Percentiles rank a stretch among this genome's conserved stretches.
These are phyloP conservation scores for Echeveria elegans DNA, from an alignment of 164 flowering plant genomes.

Conservation along the genomic window DNA sequence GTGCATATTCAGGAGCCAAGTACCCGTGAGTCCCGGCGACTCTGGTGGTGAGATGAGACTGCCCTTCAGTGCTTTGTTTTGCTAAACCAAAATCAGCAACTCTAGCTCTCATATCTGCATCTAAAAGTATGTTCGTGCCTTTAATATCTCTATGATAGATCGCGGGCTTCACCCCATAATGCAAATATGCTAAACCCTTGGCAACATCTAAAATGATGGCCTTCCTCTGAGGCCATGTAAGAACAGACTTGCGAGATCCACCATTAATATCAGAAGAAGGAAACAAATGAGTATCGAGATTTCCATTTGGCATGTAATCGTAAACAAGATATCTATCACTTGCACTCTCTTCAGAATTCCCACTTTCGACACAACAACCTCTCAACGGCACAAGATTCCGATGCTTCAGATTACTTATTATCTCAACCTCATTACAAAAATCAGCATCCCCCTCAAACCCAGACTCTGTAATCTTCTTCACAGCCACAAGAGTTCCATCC, in stretches of 20 bases:
- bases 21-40: conserved; percentile 89
- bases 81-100: conserved; percentile 82
- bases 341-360: conserved; percentile 18
- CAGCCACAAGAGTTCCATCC: conserved; percentile 55
- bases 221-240: conserved; percentile 71
- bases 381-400: conserved; percentile 57
- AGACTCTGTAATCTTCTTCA: conserved; percentile 49
- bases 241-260: conserved; percentile 12
- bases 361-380: conserved; percentile 57
- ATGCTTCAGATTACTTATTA: conserved; percentile 62
- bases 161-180: conserved; percentile 76
- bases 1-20: conserved; percentile 77
- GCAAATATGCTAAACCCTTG: conserved; percentile 70
- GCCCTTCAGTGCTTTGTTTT: conserved; percentile 61
- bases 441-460: conserved; percentile 53
- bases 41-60: conserved; percentile 80
- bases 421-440: conserved; percentile 68
- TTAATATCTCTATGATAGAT: conserved; percentile 74
- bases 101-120: conserved; percentile 61
- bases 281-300: conserved; percentile 53
- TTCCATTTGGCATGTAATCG: conserved; percentile 78
- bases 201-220: conserved; percentile 69
- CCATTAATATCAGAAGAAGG: conserved; percentile 8
- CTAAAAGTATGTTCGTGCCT: conserved; percentile 72
- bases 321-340: conserved; percentile 51